Conservation (phyloP, 2,329 filamentous ascomycete species). For the Fusarium fracticaudum region DNA sequence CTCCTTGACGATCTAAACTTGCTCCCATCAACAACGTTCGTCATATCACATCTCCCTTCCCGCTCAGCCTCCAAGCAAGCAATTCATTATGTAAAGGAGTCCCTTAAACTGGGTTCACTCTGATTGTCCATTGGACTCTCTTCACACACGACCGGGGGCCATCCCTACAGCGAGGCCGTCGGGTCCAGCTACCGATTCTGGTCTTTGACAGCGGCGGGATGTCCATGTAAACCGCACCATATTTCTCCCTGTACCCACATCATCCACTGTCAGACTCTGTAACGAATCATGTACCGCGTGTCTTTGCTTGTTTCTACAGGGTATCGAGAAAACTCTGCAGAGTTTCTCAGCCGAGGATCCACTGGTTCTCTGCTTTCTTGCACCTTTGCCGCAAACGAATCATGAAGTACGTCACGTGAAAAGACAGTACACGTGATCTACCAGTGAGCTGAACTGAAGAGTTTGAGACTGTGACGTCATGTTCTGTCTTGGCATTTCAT, state of each 20-base stretch:
- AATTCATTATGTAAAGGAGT: slow-evolving; percentile 13
- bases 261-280: slow-evolving; percentile 3
- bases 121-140: neutral
- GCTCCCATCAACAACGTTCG: neutral
- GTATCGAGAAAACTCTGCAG: slow-evolving; percentile 30
- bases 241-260: neutral
- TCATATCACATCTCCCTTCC: neutral
- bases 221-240: slow-evolving; percentile 13
- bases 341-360: neutral
- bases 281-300: slow-evolving; percentile 17
- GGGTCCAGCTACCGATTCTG: slow-evolving; percentile 11
- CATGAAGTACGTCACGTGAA: slow-evolving; percentile 23
- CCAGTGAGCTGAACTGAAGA: neutral
- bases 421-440: slow-evolving; percentile 1
- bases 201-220: slow-evolving; percentile 1
- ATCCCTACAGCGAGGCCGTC: neutral
- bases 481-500: neutral
- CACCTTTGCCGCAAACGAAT: slow-evolving; percentile 16
- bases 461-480: slow-evolving; percentile 18
- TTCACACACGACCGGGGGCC: slow-evolving; percentile 5
- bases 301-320: neutral
- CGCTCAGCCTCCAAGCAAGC: neutral
- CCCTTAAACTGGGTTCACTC: neutral
- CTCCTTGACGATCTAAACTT: neutral
- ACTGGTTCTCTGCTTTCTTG: neutral